These are phyloP conservation scores for Waltergamsia citrina DNA, from an alignment of 2,329 filamentous ascomycete genomes.

Conservation along the genomic window DNA sequence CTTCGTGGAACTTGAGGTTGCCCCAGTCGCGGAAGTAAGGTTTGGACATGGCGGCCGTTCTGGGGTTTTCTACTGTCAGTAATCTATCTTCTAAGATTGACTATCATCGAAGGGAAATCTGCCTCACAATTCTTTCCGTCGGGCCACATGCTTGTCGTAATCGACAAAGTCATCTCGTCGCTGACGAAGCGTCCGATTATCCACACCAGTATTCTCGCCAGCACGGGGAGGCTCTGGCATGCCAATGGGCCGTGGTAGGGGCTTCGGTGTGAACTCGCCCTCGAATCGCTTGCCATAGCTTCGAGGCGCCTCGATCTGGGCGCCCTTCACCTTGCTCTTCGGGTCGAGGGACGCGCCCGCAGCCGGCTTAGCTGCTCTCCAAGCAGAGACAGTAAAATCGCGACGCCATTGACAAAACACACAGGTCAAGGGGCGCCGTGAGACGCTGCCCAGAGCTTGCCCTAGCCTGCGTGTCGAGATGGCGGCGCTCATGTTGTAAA, in stretches of 20 bases:
- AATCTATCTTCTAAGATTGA: not conserved
- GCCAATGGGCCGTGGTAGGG: slow-evolving; percentile 69
- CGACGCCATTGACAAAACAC: slow-evolving; percentile 41
- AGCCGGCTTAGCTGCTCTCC: slow-evolving; percentile 18
- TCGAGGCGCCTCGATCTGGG: slow-evolving; percentile 48
- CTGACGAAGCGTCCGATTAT: slow-evolving; percentile 56
- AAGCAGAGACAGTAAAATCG: slow-evolving; percentile 34
- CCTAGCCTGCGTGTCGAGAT: slow-evolving; percentile 23
- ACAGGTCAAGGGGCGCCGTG: slow-evolving; percentile 25
- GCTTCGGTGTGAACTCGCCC: slow-evolving; percentile 46
- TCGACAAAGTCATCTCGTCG: slow-evolving; percentile 72
- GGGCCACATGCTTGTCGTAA: slow-evolving; percentile 73
- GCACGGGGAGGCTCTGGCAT: slow-evolving; percentile 61
- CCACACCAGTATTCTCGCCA: slow-evolving; percentile 76
- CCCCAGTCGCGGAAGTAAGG: slow-evolving; percentile 96
- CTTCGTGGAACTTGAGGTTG: slow-evolving; percentile 72
- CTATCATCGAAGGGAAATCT: no score
- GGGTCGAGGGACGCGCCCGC: slow-evolving; percentile 25
- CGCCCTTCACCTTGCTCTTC: slow-evolving; percentile 27
- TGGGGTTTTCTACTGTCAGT: slow-evolving; percentile 17
- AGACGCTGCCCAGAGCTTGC: slow-evolving; percentile 5
- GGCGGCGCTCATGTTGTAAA: slow-evolving; percentile 7
- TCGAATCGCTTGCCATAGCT: slow-evolving; percentile 46
- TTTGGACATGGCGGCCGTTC: slow-evolving; percentile 65
- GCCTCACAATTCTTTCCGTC: slow-evolving; percentile 64